These are phyloP conservation scores for Achaetomiella virescens DNA, from an alignment of 495 filamentous ascomycete species.

Conservation along the genomic window DNA sequence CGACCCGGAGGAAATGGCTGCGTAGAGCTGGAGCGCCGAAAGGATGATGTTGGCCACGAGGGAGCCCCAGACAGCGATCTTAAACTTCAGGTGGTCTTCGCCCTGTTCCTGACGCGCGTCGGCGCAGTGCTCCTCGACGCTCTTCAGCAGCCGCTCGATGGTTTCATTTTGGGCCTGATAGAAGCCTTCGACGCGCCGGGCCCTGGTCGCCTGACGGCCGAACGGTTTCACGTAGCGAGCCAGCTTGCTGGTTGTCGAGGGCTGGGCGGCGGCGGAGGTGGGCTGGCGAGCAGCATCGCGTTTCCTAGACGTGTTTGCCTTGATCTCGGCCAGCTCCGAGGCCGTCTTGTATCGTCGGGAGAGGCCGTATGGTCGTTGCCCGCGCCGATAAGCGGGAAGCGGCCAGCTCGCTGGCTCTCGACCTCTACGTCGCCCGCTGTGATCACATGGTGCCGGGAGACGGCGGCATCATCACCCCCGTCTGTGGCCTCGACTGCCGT, in stretches of 20 bases:
- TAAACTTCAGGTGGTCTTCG: constrained; percentile 75
- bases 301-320: constrained; percentile 77
- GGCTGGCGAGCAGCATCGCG: constrained; percentile 38
- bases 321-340: constrained; percentile 71
- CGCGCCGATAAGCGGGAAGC: constrained; percentile 39
- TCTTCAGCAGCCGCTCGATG: constrained; percentile 85
- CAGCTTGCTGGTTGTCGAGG: constrained; percentile 23
- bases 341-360: constrained; percentile 71
- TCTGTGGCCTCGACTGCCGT: constrained; percentile 44
- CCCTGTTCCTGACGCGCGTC: constrained; percentile 72
- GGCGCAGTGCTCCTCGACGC: constrained; percentile 82
- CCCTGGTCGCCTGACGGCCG: constrained; percentile 37
- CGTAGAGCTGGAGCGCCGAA: constrained; percentile 78
- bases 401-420: constrained; percentile 54
- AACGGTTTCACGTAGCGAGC: constrained; percentile 19
- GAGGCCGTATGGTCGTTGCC: constrained; percentile 75
- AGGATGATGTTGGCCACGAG: constrained; percentile 79
- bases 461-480: constrained; percentile 33
- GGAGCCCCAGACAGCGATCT: constrained; percentile 87
- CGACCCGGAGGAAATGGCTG: constrained; percentile 75
- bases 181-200: constrained; percentile 71
- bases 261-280: constrained; percentile 28
- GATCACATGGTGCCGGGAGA: constrained; percentile 39
- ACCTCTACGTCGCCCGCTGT: constrained; percentile 56
- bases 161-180: constrained; percentile 90